Evolutionary conservation across 2,329 filamentous ascomycete genomes (phyloP), one percentile per base, ranked within the genome.

Genomic region (Fusarium subtropicale): DNA sequence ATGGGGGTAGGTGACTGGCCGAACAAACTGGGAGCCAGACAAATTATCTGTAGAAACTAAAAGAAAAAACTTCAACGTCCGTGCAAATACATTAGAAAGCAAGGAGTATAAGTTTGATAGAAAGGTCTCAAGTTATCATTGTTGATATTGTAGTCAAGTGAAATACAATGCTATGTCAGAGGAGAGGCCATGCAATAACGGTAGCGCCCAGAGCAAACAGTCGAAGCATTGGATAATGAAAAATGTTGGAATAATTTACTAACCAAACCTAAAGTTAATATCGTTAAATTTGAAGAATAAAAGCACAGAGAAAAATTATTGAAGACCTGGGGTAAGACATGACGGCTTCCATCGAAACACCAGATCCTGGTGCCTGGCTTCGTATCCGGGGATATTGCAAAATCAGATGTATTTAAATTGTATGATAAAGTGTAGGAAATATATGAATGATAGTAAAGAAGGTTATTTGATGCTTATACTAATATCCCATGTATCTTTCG

Each of bases 271-370:
- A 39, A 2, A n/a, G 13, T 30, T 4, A 28, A 26, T 7, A 16
- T 11, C n/a, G 11, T 16, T 4, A 12, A 5, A 3, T 7, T 13
- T 5, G n/a, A 18, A 26, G 22, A 51, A 16, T 7, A 16, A 20
- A 1, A 1, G 11, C 5, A 7, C 10, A 15, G 2, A 12, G 6
- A 12, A 39, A n/a, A 18, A 18, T 7, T 24, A 16, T 16, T 4
- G 33, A 39, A 13, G 24, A 20, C 22, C 16, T n/a, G 15, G 24
- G 6, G 18, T n/a, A 12, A 45, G 26, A 8, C 18, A 20, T 9
- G 15, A 13, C 7, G n/a, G 18, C 12, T 15, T 20, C 18, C 28
- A 30, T n/a, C 26, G 11, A 15, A 31, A n/a, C 28, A 31, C 18
- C 28, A 31, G n/a, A 16, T 31, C 15, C 4, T n/a, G n/a, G 9